phyloP scores from a whole-genome alignment of 2,329 filamentous ascomycete genomes.

The Colletotrichum sp. region DNA sequence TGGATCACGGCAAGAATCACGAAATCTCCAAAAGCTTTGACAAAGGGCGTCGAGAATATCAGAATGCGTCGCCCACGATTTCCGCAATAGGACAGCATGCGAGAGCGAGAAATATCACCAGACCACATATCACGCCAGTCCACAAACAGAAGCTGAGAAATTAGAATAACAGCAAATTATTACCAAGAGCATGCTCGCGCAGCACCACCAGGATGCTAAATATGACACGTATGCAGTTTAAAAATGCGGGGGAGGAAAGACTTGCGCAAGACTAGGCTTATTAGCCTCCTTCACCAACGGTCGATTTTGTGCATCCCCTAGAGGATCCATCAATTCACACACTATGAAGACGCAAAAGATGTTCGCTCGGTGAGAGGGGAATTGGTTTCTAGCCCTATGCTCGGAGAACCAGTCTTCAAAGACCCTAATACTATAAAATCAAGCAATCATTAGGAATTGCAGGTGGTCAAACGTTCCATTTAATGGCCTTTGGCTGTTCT shows the following conservation, averaged over 20 bases:
- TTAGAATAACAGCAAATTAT: too few species aligned
- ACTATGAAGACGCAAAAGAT: neutral
- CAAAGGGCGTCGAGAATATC: neutral
- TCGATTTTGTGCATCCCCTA: neutral
- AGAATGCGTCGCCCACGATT: neutral
- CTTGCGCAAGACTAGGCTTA: neutral
- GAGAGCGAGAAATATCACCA: neutral
- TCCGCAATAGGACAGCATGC: neutral
- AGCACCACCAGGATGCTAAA: too few species aligned
- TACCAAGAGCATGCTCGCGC: too few species aligned
- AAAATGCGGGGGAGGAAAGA: too few species aligned
- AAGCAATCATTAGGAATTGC: neutral
- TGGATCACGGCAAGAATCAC: neutral
- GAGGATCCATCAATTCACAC: neutral
- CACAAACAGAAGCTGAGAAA: neutral
- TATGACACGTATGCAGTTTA: too few species aligned
- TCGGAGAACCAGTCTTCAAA: neutral
- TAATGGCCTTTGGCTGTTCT: neutral
- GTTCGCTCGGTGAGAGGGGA: neutral
- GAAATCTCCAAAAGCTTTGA: neutral
- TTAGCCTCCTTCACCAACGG: neutral
- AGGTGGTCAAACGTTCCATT: neutral
- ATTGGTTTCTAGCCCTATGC: neutral
- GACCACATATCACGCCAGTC: neutral
- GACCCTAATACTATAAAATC: fast-evolving